Percentiles rank a stretch among this genome's conserved stretches.
Conservation (phyloP, 1,139 yeast species). For the Candida pseudoviswanathii region DNA sequence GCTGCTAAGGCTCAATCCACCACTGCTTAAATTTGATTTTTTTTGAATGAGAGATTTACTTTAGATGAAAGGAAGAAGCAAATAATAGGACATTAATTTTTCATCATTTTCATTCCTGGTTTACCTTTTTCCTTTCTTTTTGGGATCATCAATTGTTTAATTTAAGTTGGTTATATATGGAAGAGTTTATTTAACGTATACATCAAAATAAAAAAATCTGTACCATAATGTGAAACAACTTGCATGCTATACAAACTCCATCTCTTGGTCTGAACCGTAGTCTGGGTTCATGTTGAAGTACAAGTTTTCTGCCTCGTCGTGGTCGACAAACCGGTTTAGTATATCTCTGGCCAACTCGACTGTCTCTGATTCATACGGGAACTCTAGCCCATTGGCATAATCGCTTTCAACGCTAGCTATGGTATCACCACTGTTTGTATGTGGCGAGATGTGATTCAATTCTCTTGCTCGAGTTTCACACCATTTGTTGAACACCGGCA, state of each 20-base stretch:
- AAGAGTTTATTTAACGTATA: slow-evolving; percentile 14
- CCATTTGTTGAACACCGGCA: slow-evolving; percentile 41
- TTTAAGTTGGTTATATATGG: slow-evolving; percentile 6
- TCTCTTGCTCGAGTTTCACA: slow-evolving; percentile 47
- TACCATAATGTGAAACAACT: slow-evolving; percentile 17
- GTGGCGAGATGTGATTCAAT: slow-evolving; percentile 31
- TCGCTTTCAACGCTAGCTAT: slow-evolving; percentile 42
- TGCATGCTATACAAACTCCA: slow-evolving; percentile 21
- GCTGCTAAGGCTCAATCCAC: slow-evolving; percentile 61
- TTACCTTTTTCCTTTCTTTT: neutral
- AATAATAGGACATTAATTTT: slow-evolving; percentile 4
- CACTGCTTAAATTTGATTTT: slow-evolving; percentile 34
- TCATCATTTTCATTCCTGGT: neutral
- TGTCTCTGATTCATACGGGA: slow-evolving; percentile 62
- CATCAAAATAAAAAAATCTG: slow-evolving; percentile 15
- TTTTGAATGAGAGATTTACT: too few relatives aligned
- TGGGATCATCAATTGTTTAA: slow-evolving; percentile 5
- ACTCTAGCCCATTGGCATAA: slow-evolving; percentile 59
- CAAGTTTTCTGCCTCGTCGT: slow-evolving; percentile 78
- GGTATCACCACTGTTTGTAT: slow-evolving; percentile 14
- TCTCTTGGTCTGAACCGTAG: slow-evolving; percentile 23
- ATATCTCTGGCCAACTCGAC: slow-evolving; percentile 73
- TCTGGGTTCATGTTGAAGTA: slow-evolving; percentile 63
- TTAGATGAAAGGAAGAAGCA: too few relatives aligned
- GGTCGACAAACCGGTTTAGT: slow-evolving; percentile 66